phyloP scores from a whole-genome alignment of 805 yeast genomes.

The Candida mattraensis region DNA sequence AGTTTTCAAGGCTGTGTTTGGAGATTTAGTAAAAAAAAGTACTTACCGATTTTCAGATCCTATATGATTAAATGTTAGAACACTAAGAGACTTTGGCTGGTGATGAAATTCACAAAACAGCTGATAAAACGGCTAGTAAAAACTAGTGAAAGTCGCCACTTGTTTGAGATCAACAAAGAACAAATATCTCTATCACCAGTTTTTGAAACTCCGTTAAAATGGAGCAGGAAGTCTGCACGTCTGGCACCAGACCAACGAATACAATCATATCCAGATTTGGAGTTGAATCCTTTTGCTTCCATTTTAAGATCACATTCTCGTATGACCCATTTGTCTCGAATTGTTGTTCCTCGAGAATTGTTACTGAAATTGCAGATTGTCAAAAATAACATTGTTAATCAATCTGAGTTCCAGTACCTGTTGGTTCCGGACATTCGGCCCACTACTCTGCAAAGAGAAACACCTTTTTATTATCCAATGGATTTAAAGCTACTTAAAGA shows the following conservation, averaged over 20 bases:
- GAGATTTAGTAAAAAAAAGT: too few relatives aligned
- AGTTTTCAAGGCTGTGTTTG: too few relatives aligned
- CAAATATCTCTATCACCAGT: conserved; percentile 18
- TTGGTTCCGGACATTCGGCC: conserved; percentile 16
- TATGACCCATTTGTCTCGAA: conserved; percentile 36
- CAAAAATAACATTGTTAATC: conserved; percentile 9
- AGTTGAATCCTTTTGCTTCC: conserved; percentile 39
- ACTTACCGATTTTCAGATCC: too few relatives aligned
- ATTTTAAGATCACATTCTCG: conserved; percentile 44
- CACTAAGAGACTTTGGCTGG: too few relatives aligned
- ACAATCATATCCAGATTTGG: conserved; percentile 24
- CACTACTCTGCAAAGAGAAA: background rate
- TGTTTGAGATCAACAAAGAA: background rate
- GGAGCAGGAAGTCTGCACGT: conserved; percentile 18
- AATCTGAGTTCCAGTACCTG: conserved; percentile 8
- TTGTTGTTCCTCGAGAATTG: conserved; percentile 40
- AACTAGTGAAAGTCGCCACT: conserved; percentile 1
- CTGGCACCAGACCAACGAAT: conserved; percentile 17
- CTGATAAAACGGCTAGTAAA: conserved; percentile 6
- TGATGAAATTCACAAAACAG: conserved; percentile 15
- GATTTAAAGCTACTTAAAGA: conserved; percentile 5
- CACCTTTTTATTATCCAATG: conserved; percentile 9
- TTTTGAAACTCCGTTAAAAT: conserved; percentile 25
- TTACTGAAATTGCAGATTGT: conserved; percentile 34
- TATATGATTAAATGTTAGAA: too few relatives aligned